These are phyloP conservation scores for Talaromyces marneffei DNA, from an alignment of 2,329 filamentous ascomycete genomes.

Conservation along the genomic window DNA sequence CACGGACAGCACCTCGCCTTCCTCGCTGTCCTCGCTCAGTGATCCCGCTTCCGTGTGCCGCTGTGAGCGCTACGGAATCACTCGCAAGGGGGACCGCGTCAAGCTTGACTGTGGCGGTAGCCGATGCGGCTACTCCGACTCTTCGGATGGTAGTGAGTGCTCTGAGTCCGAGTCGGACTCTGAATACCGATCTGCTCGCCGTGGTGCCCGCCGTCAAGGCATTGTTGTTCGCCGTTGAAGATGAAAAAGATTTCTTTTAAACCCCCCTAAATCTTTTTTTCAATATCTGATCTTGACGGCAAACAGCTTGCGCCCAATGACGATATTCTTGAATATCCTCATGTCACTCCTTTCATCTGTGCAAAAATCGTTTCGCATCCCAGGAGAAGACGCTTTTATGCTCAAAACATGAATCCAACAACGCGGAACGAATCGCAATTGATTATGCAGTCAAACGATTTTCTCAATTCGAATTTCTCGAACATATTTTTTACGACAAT, in stretches of 20 bases:
- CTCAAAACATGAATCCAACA: neutral
- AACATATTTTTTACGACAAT: constrained; percentile 6
- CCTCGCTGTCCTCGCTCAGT: constrained; percentile 67
- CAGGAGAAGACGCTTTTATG: neutral
- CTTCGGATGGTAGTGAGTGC: constrained; percentile 62
- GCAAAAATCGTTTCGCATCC: neutral
- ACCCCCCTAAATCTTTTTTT: neutral
- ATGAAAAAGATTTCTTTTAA: neutral
- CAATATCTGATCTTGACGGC: neutral
- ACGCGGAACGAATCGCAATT: neutral
- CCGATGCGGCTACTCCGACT: constrained; percentile 71
- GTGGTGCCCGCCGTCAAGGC: constrained; percentile 31
- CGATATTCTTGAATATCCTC: neutral
- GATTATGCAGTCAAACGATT: constrained; percentile 2
- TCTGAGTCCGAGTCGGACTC: constrained; percentile 47
- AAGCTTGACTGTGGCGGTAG: constrained; percentile 92
- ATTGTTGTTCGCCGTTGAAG: constrained; percentile 36
- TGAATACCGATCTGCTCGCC: constrained; percentile 34
- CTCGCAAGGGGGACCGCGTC: constrained; percentile 83
- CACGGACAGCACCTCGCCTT: constrained; percentile 54
- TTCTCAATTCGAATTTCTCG: constrained; percentile 4
- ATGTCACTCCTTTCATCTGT: neutral
- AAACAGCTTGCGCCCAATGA: neutral
- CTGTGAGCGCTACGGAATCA: constrained; percentile 96
- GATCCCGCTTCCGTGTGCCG: constrained; percentile 64